Percentiles rank a stretch among this genome's conserved stretches.
These are phyloP conservation scores for Cyathus striatus DNA, from an alignment of 768 basidiomycete species.

Conservation along the genomic window DNA sequence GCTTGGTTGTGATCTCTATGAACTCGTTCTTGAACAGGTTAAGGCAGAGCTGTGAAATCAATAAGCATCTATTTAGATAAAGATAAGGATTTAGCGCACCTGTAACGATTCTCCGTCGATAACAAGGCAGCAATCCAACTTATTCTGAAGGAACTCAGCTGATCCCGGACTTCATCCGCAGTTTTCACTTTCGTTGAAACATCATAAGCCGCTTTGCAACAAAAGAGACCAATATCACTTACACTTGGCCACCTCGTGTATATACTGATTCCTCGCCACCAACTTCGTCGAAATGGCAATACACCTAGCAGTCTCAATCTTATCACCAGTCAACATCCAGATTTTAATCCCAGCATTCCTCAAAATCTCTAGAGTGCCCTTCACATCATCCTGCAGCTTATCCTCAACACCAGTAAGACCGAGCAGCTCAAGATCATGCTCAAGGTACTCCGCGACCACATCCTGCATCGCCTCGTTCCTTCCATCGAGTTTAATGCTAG, in stretches of 20 bases:
- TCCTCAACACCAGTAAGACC: constrained; percentile 99
- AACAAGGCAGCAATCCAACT: constrained; percentile 95
- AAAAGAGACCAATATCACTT: constrained; percentile 18
- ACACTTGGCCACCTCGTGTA: constrained; percentile 95
- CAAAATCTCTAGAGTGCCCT: constrained; percentile 85
- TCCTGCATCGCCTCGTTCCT: constrained; percentile 76
- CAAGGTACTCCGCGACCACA: constrained; percentile 74
- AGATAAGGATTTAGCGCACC: constrained; percentile 33
- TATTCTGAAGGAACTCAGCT: constrained; percentile 89
- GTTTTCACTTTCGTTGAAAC: constrained; percentile 64
- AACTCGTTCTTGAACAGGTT: constrained; percentile 91
- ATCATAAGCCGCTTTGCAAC: constrained; percentile 1
- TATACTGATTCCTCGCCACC: constrained; percentile 94
- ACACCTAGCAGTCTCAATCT: constrained; percentile 97
- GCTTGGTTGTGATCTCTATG: constrained; percentile 91
- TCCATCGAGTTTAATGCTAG: constrained; percentile 74
- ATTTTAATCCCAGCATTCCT: constrained; percentile 97
- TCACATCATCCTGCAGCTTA: constrained; percentile 96
- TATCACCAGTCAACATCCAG: constrained; percentile 99
- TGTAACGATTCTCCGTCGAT: constrained; percentile 97
- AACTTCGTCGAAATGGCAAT: constrained; percentile 97
- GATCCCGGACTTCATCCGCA: constrained; percentile 73
- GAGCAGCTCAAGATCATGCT: constrained; percentile 85
- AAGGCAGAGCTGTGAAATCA: constrained; percentile 67
- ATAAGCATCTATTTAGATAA: not conserved